These are phyloP conservation scores for Chloranthus sessilifolius DNA, from an alignment of 164 flowering plant species.

Conservation along the genomic window DNA sequence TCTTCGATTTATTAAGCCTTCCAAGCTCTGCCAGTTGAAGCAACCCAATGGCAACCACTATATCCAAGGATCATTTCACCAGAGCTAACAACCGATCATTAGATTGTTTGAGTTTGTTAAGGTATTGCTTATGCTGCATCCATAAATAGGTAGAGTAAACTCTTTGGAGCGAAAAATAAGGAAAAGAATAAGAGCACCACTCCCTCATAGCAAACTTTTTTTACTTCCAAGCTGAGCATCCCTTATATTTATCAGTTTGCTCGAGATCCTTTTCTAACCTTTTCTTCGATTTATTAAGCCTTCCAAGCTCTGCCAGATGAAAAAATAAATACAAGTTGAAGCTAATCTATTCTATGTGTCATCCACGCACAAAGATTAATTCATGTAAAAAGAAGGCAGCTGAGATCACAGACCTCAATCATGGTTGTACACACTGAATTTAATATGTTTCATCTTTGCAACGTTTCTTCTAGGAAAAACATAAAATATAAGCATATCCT, in stretches of 20 bases:
- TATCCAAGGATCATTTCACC: slow-evolving; percentile 68
- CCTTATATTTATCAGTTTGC: slow-evolving; percentile 48
- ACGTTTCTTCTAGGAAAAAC: slow-evolving; percentile 33
- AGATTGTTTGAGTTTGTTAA: slow-evolving; percentile 53
- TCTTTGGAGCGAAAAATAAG: not conserved
- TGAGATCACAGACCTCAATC: slow-evolving; percentile 63
- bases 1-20: slow-evolving; percentile 80
- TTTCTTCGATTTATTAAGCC: slow-evolving; percentile 82
- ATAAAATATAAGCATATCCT: slow-evolving; percentile 45
- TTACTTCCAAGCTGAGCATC: slow-evolving; percentile 18
- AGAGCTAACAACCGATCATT: slow-evolving; percentile 83
- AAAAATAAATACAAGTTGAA: too few species aligned
- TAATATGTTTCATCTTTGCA: slow-evolving; percentile 76
- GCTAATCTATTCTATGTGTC: too few species aligned
- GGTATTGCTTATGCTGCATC: slow-evolving; percentile 71
- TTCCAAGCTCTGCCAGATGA: slow-evolving; percentile 86
- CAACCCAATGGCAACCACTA: slow-evolving; percentile 78
- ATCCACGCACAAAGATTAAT: too few species aligned
- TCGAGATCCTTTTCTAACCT: slow-evolving; percentile 76
- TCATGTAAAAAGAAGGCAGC: not conserved
- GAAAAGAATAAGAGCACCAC: slow-evolving; percentile 1
- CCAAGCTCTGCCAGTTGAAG: slow-evolving; percentile 82
- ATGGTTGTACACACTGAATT: slow-evolving; percentile 58
- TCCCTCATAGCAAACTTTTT: not conserved
- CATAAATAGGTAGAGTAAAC: slow-evolving; percentile 6